phyloP scores from a whole-genome alignment of 768 basidiomycete species.

The Auricularia heimuer region DNA sequence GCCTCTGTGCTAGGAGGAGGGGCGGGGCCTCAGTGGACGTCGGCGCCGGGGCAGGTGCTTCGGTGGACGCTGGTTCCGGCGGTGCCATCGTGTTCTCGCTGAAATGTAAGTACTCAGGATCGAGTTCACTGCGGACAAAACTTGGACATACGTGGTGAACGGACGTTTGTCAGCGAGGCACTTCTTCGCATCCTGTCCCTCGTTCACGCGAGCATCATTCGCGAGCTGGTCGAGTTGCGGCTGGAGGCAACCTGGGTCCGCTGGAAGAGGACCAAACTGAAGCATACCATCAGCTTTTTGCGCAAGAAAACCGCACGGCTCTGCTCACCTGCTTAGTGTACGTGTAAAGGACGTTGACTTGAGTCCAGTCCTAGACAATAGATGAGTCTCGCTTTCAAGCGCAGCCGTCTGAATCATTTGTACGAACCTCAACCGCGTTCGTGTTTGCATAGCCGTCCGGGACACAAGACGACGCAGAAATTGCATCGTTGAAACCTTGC shows the following conservation, averaged over 20 bases:
- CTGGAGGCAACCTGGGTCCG: neutral
- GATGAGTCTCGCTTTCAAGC: no score
- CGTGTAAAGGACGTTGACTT: conserved; percentile 1
- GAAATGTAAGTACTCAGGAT: neutral
- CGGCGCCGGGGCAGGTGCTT: neutral
- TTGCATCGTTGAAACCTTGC: neutral
- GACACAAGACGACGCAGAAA: neutral
- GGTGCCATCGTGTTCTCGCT: neutral
- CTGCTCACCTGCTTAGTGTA: neutral
- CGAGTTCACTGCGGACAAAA: neutral
- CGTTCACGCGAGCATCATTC: neutral
- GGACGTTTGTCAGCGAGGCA: conserved; percentile 1
- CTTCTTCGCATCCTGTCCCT: neutral
- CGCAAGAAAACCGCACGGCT: no score
- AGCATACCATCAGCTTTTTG: no score
- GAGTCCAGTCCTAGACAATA: neutral
- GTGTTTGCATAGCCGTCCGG: conserved; percentile 1
- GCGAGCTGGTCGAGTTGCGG: neutral
- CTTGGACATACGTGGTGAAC: neutral
- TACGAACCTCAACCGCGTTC: neutral
- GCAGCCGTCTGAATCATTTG: neutral
- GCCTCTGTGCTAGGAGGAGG: neutral
- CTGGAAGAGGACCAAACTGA: neutral
- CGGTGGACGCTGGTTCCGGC: neutral
- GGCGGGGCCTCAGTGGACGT: neutral